Percentiles rank a stretch among this genome's conserved stretches.
phyloP scores from a whole-genome alignment of 1,284 basidiomycete genomes.

The Rhodofomes roseus region DNA sequence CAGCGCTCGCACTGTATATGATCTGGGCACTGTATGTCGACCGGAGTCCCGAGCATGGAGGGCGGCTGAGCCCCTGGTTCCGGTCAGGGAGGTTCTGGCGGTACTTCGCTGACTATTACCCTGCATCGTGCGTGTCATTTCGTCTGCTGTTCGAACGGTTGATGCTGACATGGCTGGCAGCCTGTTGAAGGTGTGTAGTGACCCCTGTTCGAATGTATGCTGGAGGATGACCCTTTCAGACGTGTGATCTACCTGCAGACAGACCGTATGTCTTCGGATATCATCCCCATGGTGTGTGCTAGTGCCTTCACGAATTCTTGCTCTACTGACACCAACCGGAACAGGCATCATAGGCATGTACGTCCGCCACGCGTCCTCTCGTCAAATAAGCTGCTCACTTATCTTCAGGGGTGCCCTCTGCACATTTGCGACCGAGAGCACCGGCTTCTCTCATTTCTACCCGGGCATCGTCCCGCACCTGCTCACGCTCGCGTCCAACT shows the following conservation, averaged over 20 bases:
- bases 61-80: constrained; percentile 76
- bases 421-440: constrained; percentile 93
- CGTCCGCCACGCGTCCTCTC: constrained; percentile 23
- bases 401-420: constrained; percentile 82
- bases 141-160: neutral
- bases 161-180: constrained; percentile 29
- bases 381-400: no score
- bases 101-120: constrained; percentile 92
- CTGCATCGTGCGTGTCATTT: constrained; percentile 67
- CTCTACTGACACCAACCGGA: neutral
- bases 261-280: constrained; percentile 96
- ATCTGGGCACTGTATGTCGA: constrained; percentile 82
- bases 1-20: constrained; percentile 76
- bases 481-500: constrained; percentile 88
- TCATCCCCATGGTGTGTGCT: constrained; percentile 83
- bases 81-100: constrained; percentile 72
- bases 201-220: neutral
- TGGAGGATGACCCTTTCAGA: constrained; percentile 39
- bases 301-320: neutral
- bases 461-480: constrained; percentile 93
- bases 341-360: constrained; percentile 90
- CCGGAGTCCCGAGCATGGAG: constrained; percentile 74
- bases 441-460: constrained; percentile 88
- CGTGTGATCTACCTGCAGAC: constrained; percentile 86
- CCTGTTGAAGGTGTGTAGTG: constrained; percentile 50